Percentiles rank a stretch among this genome's conserved stretches.
phyloP scores from a whole-genome alignment of 441 rosid species.

The Gossypium aridum region DNA sequence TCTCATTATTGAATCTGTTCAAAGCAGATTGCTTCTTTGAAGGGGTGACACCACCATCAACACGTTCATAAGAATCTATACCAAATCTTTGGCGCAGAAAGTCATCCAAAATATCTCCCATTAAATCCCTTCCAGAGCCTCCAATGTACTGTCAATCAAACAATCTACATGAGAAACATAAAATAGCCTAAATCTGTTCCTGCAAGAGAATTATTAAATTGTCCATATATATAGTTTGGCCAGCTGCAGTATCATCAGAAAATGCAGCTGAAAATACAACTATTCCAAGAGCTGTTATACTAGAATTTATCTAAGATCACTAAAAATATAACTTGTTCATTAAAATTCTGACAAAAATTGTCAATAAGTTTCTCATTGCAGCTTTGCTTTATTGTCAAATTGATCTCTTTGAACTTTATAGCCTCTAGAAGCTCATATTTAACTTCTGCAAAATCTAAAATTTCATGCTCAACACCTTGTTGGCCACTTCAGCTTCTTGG shows the following conservation, averaged over 20 bases:
- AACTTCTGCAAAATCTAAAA: background rate
- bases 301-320: background rate
- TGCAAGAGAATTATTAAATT: background rate
- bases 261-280: background rate
- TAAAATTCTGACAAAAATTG: background rate
- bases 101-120: slow-evolving; percentile 91
- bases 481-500: slow-evolving; percentile 7
- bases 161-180: slow-evolving; percentile 3
- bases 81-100: slow-evolving; percentile 77
- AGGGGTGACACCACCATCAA: slow-evolving; percentile 38
- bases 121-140: slow-evolving; percentile 36
- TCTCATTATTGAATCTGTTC: slow-evolving; percentile 64
- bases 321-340: background rate
- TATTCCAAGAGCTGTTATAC: background rate
- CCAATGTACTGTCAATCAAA: slow-evolving; percentile 48
- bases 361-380: background rate
- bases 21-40: slow-evolving; percentile 57
- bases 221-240: background rate
- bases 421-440: background rate
- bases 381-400: background rate
- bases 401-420: background rate
- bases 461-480: background rate
- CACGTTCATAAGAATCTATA: slow-evolving; percentile 66
- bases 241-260: background rate
- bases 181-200: background rate